phyloP scores from a whole-genome alignment of 768 basidiomycete species.

The Rhodotorula paludigena region DNA sequence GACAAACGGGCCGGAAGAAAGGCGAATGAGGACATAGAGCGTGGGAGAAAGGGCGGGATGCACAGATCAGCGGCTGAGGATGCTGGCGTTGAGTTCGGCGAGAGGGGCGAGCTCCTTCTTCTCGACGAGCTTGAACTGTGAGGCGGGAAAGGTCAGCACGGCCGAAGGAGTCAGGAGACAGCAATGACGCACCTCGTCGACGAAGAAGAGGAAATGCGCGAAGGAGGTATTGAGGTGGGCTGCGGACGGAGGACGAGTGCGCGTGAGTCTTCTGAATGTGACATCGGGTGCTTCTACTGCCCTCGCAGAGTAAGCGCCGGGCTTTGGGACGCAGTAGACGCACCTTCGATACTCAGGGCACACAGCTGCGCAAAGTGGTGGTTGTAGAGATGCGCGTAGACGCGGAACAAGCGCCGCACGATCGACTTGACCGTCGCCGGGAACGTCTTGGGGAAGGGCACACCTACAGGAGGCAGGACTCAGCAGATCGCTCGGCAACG shows the following conservation, averaged over 20 bases:
- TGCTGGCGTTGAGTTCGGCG: constrained; percentile 90
- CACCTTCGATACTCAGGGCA: constrained; percentile 95
- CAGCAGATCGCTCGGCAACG: background rate
- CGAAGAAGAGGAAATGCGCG: constrained; percentile 86
- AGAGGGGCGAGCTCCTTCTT: constrained; percentile 92
- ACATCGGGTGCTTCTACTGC: too few relatives aligned
- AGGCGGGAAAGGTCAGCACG: constrained; percentile 43
- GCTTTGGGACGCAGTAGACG: constrained; percentile 18
- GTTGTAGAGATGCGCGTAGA: constrained; percentile 98
- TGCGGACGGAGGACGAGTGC: constrained; percentile 45
- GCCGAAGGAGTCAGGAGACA: too few relatives aligned
- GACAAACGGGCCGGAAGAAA: too few relatives aligned
- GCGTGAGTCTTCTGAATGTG: too few relatives aligned
- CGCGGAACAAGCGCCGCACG: constrained; percentile 83
- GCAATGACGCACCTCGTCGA: constrained; percentile 68
- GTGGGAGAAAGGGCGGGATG: background rate
- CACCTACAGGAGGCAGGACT: constrained; percentile 54
- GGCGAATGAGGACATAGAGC: too few relatives aligned
- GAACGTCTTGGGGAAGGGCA: constrained; percentile 85
- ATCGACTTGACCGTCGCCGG: constrained; percentile 86
- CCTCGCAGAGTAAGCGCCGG: too few relatives aligned
- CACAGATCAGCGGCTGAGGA: constrained; percentile 51
- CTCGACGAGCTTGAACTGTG: constrained; percentile 83
- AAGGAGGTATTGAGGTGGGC: constrained; percentile 85
- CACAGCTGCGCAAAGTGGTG: constrained; percentile 99